Conservation (phyloP, 805 yeast species). For the Lachancea thermotolerans region DNA sequence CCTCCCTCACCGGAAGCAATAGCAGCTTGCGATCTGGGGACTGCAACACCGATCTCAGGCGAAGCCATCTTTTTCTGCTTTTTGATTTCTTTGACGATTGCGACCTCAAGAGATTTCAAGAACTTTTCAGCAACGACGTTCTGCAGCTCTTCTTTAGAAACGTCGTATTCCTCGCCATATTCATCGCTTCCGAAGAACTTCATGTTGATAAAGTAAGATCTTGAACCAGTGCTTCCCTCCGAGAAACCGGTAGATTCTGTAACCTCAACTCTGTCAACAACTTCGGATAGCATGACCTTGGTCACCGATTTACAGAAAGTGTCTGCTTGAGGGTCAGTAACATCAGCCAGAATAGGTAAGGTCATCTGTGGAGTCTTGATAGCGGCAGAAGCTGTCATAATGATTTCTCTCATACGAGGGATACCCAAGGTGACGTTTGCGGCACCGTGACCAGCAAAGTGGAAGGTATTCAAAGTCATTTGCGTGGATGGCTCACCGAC, state of each 20-base stretch:
- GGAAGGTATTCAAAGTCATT: conserved; percentile 95
- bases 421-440: conserved; percentile 99
- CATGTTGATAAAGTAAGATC: conserved; percentile 71
- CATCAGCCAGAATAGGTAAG: conserved; percentile 73
- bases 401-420: conserved; percentile 99
- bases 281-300: conserved; percentile 77
- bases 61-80: conserved; percentile 60
- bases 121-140: conserved; percentile 56
- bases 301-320: conserved; percentile 88
- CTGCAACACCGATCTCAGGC: conserved; percentile 66
- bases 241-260: conserved; percentile 78
- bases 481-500: conserved; percentile 99
- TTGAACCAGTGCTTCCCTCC: conserved; percentile 40
- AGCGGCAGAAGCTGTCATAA: conserved; percentile 95
- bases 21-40: conserved; percentile 46
- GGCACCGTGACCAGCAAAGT: conserved; percentile 99
- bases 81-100: conserved; percentile 73
- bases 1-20: conserved; percentile 40
- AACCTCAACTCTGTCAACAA: conserved; percentile 77
- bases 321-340: conserved; percentile 81
- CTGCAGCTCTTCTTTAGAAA: conserved; percentile 73
- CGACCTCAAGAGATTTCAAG: conserved; percentile 61
- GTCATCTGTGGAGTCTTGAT: conserved; percentile 99
- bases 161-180: conserved; percentile 84
- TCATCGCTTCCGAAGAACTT: conserved; percentile 69